Base-by-base conservation (phyloP, 1,284 basidiomycete species). In the Violaceomyces palustris region DNA sequence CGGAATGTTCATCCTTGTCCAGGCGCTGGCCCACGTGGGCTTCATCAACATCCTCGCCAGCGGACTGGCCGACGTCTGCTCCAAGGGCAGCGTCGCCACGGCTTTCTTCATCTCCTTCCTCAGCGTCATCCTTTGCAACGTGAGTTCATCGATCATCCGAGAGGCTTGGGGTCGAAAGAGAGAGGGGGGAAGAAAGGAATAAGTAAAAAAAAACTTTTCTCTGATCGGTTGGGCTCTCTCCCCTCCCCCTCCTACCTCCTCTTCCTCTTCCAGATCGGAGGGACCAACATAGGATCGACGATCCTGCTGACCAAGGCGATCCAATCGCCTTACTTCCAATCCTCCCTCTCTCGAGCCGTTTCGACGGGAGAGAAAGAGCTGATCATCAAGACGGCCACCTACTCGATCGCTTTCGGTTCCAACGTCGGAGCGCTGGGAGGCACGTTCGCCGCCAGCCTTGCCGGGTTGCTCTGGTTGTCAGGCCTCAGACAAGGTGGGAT, bases 221-320 rank as follows among this genome's bases (percentile, higher is more conserved):
- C 39, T 49, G 42, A 25, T 34, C 12, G 14, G 26, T 37, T 34
- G 23, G 19, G 27, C 42, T 18, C 32, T 32, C 18, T 28, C 22
- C 32, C 14, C n/a, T n/a, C n/a, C n/a, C n/a, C n/a, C n/a, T n/a
- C n/a, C n/a, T n/a, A n/a, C 27, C 37, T 45, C 26, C n/a, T n/a
- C n/a, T n/a, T n/a, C n/a, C n/a, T n/a, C n/a, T n/a, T n/a, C n/a
- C n/a, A 59, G 24, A 53, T 91, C 36, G 83, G 87, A 18, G 91
- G 91, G 0, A 96, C 92, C 9, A 96, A 96, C 73, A 96, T 97
- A 45, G 93, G 92, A 30, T 87, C 89, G 2, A 96, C 92, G 0
- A 93, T 98, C 67, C 79, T 98, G 22, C 81, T 96, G 18, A 82
- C 83, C 32, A 78, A 83, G 32, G 78, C 83, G 26, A 69, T 83